Base-by-base conservation (phyloP, 2,329 filamentous ascomycete genomes). In the Ophiostoma sp. region DNA sequence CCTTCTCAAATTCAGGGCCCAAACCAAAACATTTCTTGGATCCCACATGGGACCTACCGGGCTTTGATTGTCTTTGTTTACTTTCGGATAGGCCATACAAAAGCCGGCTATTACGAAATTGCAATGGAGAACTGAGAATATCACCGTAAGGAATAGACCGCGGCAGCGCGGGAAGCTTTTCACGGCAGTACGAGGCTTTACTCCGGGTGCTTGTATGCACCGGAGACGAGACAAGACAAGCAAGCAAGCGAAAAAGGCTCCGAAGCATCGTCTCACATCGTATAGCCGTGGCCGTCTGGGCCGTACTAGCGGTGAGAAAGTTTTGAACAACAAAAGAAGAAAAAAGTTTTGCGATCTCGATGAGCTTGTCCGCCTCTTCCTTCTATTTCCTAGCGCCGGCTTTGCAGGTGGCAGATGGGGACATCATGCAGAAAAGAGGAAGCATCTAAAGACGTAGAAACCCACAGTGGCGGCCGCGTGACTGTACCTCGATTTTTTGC, bases 351-450 rank as follows among this genome's bases (percentile, higher is more conserved):
- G 22, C 63, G 39, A 50, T 50, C 64, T 69, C 42, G 61, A 45
- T 66, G 36, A 5, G 8, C 31, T 22, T 11, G 36, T 22, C 61
- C 6, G 39, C 1, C 48, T 48, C 39, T 28, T 66, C 22, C 25
- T 28, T 66, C 36, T 45, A 19, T 66, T 28, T 66, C 39, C 63
- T 69, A 69, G 42, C 64, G 64, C 64, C 64, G 64, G 42, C 42
- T 50, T n/a, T 69, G 42, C n/a, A 64, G 33, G 6, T 63, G 33
- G n/a, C 59, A 64, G n/a, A 42, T 42, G 33, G 59, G n/a, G 33
- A 64, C 28, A 61, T 2, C 2, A 48, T 48, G 22, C 25, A 31
- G 42, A 52, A 52, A 22, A 69, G 45, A 15, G 8, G 25, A 50
- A 50, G 45, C 39, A 33, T 17, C 17, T 15, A 33, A 33, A 2